Conservation (phyloP, 306 rosid genomes). For the Abrus pulchellus region DNA sequence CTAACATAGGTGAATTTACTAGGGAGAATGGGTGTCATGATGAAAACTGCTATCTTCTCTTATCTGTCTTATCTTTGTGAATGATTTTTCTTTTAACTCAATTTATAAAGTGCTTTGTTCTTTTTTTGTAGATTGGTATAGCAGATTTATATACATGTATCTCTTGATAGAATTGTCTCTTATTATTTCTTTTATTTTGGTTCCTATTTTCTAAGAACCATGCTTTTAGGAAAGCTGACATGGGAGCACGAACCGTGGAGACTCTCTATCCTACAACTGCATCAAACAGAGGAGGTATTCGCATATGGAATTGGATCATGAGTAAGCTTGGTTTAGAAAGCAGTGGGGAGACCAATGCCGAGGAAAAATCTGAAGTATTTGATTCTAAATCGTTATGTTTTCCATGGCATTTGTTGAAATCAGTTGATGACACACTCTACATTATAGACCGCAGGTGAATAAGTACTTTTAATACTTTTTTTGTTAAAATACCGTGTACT, state of each 20-base stretch:
- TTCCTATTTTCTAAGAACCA: conserved; percentile 73
- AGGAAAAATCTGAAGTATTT: conserved; percentile 59
- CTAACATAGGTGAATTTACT: conserved; percentile 4
- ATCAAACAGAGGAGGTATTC: conserved; percentile 54
- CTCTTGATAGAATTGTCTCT: conserved; percentile 43
- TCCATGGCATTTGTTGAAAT: conserved; percentile 92
- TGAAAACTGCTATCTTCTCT: conserved; percentile 16
- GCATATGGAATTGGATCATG: conserved; percentile 73
- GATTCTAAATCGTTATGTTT: conserved; percentile 64
- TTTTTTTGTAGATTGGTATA: conserved; percentile 13
- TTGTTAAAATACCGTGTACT: not conserved
- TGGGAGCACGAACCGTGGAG: conserved; percentile 70
- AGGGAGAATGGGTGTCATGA: conserved; percentile 11
- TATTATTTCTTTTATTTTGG: conserved; percentile 44
- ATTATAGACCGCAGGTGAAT: conserved; percentile 76
- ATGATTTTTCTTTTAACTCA: not conserved
- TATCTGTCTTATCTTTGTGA: not conserved
- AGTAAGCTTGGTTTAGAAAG: conserved; percentile 70
- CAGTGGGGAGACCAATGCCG: conserved; percentile 48
- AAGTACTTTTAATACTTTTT: conserved; percentile 23
- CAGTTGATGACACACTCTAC: conserved; percentile 65
- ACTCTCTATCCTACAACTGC: conserved; percentile 71
- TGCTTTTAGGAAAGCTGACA: conserved; percentile 92
- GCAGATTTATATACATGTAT: not conserved
- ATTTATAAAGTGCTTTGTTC: not conserved